Evolutionary conservation across 2,329 filamentous ascomycete species (phyloP).

Genomic region (Alternaria angustiovoidea): DNA sequence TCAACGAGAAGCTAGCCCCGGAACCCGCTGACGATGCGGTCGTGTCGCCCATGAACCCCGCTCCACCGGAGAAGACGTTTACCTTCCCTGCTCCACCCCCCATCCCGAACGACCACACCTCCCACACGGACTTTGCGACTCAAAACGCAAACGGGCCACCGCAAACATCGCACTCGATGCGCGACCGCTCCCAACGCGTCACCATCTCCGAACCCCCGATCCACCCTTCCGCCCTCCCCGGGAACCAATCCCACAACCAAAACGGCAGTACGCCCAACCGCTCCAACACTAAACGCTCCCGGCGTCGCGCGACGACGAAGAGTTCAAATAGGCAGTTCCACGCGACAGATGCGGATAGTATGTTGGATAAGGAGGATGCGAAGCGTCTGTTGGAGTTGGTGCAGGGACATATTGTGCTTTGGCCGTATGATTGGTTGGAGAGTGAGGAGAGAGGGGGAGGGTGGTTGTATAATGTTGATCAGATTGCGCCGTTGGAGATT

Average conservation of each 20-base stretch:
- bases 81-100: conserved; percentile 45
- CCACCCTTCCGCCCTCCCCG: conserved; percentile 3
- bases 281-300: conserved; percentile 50
- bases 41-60: conserved; percentile 40
- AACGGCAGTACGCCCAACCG: conserved; percentile 21
- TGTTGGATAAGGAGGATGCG: conserved; percentile 77
- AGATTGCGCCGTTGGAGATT: conserved; percentile 94
- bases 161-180: conserved; percentile 20
- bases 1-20: conserved; percentile 46
- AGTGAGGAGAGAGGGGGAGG: conserved; percentile 92
- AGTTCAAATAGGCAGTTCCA: conserved; percentile 70
- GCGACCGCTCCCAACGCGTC: conserved; percentile 41
- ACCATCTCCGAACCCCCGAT: conserved; percentile 45
- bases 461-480: conserved; percentile 96
- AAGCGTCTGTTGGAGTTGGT: conserved; percentile 82
- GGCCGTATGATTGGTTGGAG: conserved; percentile 89
- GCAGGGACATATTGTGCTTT: conserved; percentile 88
- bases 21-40: conserved; percentile 39
- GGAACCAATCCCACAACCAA: neutral
- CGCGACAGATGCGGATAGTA: conserved; percentile 69
- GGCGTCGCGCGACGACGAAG: conserved; percentile 74
- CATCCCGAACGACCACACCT: conserved; percentile 33
- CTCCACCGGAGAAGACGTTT: conserved; percentile 33
- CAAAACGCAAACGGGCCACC: conserved; percentile 5
- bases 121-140: conserved; percentile 17